phyloP scores from a whole-genome alignment of 2,329 filamentous ascomycete genomes.

The Elsinoe fawcettii region DNA sequence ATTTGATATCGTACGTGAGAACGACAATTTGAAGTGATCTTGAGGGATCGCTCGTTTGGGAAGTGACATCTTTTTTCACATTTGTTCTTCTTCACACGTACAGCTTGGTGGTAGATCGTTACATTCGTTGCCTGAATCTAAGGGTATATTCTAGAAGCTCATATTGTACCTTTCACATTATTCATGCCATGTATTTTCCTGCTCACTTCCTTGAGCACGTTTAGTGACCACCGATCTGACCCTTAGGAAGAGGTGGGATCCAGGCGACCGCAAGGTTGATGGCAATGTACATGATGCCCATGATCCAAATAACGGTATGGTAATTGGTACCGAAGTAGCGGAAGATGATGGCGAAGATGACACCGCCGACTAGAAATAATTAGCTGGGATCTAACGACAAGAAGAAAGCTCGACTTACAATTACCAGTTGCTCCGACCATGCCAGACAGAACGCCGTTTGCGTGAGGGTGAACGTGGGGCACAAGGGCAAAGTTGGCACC shows the following conservation, averaged over 20 bases:
- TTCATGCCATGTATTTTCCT: not conserved
- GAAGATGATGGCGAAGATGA: conserved; percentile 73
- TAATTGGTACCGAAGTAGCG: conserved; percentile 62
- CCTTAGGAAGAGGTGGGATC: conserved; percentile 49
- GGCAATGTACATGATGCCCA: conserved; percentile 62
- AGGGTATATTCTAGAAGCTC: not conserved
- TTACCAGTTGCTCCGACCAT: conserved; percentile 71
- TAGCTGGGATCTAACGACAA: conserved; percentile 39
- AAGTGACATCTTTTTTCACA: too few relatives aligned
- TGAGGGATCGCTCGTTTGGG: too few relatives aligned
- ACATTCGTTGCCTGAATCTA: not conserved
- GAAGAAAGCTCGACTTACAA: conserved; percentile 7
- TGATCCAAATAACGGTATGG: conserved; percentile 65
- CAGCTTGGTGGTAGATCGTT: not conserved
- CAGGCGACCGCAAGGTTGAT: conserved; percentile 58
- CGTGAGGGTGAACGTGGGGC: conserved; percentile 72
- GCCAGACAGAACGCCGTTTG: conserved; percentile 69
- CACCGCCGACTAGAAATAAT: conserved; percentile 53
- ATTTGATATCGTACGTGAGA: too few relatives aligned
- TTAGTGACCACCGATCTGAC: conserved; percentile 38
- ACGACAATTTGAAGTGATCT: too few relatives aligned
- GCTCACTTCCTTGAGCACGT: not conserved
- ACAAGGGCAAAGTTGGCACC: conserved; percentile 77
- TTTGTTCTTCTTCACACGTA: too few relatives aligned
- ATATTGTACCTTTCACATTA: not conserved